These are phyloP conservation scores for Linnemannia hyalina DNA, from an alignment of 192 early-diverging fungal genomes.

Conservation along the genomic window DNA sequence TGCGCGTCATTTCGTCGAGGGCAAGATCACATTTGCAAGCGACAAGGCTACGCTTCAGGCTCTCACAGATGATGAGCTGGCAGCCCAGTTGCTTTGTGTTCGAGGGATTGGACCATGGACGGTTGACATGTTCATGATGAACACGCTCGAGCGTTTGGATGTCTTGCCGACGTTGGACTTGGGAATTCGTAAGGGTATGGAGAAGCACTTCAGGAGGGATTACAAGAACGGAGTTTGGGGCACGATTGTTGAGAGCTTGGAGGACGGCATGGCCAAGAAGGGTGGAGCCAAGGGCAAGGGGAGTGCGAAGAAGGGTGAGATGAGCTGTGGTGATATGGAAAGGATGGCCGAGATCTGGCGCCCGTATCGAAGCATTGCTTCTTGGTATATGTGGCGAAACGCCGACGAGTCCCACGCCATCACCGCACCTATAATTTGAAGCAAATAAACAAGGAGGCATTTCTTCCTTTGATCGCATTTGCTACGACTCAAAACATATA, in stretches of 20 bases:
- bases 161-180: constrained; percentile 42
- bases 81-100: constrained; percentile 40
- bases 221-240: constrained; percentile 54
- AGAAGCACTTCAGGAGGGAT: constrained; percentile 32
- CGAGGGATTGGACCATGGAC: constrained; percentile 52
- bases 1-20: constrained; percentile 41
- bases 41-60: constrained; percentile 34
- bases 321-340: constrained; percentile 43
- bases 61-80: constrained; percentile 37
- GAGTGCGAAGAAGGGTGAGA: constrained; percentile 45
- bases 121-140: constrained; percentile 55
- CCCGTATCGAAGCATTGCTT: constrained; percentile 44
- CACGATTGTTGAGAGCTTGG: not conserved
- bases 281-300: constrained; percentile 31
- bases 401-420: constrained; percentile 13
- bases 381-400: constrained; percentile 55
- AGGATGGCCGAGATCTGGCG: constrained; percentile 52
- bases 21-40: constrained; percentile 42
- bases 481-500: not conserved
- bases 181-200: constrained; percentile 43
- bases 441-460: not conserved
- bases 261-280: constrained; percentile 11
- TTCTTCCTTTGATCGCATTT: not conserved
- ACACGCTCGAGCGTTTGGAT: constrained; percentile 43
- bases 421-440: constrained; percentile 28